Base-by-base conservation (phyloP, 345 rosid genomes). In the sweet orange (Citrus sinensis) region DNA sequence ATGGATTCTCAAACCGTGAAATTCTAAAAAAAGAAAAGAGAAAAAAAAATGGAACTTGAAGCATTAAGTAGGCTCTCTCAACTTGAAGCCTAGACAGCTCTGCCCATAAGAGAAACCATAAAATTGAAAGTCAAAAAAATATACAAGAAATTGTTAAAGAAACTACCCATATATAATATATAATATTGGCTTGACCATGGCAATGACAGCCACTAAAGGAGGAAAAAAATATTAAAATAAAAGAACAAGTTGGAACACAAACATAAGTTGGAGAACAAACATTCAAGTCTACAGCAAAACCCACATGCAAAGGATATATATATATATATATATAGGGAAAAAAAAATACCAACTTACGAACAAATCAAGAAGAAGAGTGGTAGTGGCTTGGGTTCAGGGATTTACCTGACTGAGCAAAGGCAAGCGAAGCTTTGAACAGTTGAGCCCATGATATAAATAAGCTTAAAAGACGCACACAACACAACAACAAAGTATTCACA, bases 361-460 rank as follows among this genome's bases (percentile, higher is more conserved):
- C 56, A n/a, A 37, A 27, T 14, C 4, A n/a, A 35, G n/a, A 51
- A 29, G 20, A 1, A n/a, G 5, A 17, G 34, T 32, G 49, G 24
- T 25, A 54, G 56, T 64, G 9, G 58, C 2, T 40, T 42, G 39
- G 69, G 16, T 17, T 61, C 59, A 40, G 17, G 30, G 34, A 9
- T 16, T 80, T 82, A 70, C 69, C 81, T 22, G 58, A 74, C 65
- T 29, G 13, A 65, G 79, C 66, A 67, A 25, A 40, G 69, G 58
- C 22, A 58, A 46, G 55, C 10, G 22, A 62, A 61, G 73, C 65
- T 76, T 9, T 35, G 67, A 34, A 59, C 78, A 7, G 82, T 32
- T 54, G 2, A 24, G 51, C 11, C n/a, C 66, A 40, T 19, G 24
- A 25, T 22, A 8, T 73, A 42, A 40, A 42, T 30, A 75, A 35